Percentiles rank a stretch among this genome's conserved stretches.
phyloP scores from a whole-genome alignment of 1,284 basidiomycete species.

The Mycosarcoma mackinlayi region DNA sequence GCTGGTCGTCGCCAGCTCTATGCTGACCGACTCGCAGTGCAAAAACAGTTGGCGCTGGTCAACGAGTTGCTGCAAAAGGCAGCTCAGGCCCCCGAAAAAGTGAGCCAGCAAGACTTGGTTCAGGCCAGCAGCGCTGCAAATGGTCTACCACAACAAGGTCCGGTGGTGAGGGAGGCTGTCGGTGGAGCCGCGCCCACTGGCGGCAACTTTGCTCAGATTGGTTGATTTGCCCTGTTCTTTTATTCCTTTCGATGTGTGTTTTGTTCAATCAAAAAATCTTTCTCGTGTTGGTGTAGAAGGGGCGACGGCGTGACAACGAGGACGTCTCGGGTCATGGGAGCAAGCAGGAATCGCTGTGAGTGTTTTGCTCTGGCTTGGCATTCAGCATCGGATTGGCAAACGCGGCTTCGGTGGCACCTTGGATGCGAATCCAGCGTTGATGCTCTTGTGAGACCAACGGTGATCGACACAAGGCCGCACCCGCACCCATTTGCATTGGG shows the following conservation, averaged over 20 bases:
- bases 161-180: constrained; percentile 56
- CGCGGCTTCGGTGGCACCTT: too few species aligned
- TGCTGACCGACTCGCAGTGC: constrained; percentile 62
- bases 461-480: too few species aligned
- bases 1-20: constrained; percentile 62
- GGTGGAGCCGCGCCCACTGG: constrained; percentile 11
- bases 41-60: constrained; percentile 62
- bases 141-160: constrained; percentile 63
- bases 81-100: constrained; percentile 46
- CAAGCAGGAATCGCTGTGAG: too few species aligned
- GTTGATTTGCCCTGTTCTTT: constrained; percentile 2
- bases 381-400: too few species aligned
- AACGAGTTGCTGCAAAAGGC: constrained; percentile 63
- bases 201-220: constrained; percentile 44
- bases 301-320: too few species aligned
- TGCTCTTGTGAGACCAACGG: too few species aligned
- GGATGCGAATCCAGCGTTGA: too few species aligned
- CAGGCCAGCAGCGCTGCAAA: constrained; percentile 49
- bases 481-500: too few species aligned
- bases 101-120: constrained; percentile 50
- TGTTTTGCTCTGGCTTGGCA: too few species aligned
- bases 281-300: too few species aligned
- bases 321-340: too few species aligned
- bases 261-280: background rate
- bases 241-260: background rate